phyloP scores from a whole-genome alignment of 106 monocot species.

The Agapanthus africanus region DNA sequence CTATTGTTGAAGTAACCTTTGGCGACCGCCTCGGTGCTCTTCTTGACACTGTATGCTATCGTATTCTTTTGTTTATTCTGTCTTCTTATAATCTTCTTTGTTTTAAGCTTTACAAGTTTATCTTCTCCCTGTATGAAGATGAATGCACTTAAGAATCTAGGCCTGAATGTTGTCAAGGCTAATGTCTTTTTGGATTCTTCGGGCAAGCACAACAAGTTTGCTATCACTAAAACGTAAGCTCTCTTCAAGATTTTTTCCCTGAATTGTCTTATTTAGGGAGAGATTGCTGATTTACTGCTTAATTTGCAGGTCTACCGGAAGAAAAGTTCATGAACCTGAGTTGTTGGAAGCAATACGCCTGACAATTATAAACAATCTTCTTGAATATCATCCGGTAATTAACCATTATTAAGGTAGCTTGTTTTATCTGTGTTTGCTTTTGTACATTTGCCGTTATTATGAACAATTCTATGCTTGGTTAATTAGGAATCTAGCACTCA shows the following conservation, averaged over 20 bases:
- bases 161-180: slow-evolving; percentile 93
- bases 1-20: slow-evolving; percentile 89
- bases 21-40: slow-evolving; percentile 96
- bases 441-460: not conserved
- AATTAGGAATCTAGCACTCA: slow-evolving; percentile 79
- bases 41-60: slow-evolving; percentile 72
- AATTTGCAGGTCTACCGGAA: slow-evolving; percentile 68
- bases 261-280: not conserved
- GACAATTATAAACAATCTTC: slow-evolving; percentile 88
- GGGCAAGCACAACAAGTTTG: slow-evolving; percentile 92
- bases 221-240: slow-evolving; percentile 79
- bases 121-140: slow-evolving; percentile 42
- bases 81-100: no score
- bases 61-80: not conserved
- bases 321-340: slow-evolving; percentile 86
- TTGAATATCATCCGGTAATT: slow-evolving; percentile 91
- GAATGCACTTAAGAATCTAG: slow-evolving; percentile 71
- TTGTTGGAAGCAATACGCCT: slow-evolving; percentile 89
- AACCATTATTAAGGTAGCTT: not conserved
- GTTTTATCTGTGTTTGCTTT: not conserved
- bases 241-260: not conserved
- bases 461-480: not conserved
- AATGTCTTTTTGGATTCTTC: slow-evolving; percentile 84
- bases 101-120: no score
- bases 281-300: not conserved